Conservation (phyloP, 23 red algal species). For the Gracilaria gracilis region DNA sequence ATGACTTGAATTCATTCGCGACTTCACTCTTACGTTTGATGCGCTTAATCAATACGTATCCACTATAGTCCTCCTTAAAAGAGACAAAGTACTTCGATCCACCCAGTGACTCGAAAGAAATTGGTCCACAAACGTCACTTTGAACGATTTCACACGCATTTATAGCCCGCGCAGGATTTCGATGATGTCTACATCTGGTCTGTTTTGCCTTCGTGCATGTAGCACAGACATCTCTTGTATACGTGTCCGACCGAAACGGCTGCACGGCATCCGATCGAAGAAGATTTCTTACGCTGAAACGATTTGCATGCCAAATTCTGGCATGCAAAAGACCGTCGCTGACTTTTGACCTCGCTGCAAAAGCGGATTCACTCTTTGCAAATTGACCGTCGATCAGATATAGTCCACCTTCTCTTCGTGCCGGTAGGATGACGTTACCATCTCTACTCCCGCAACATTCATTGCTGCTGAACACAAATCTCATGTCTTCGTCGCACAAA, state of each 20-base stretch:
- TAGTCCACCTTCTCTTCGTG: not conserved
- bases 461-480: not conserved
- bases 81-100: conserved; percentile 12
- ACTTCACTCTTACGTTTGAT: not conserved
- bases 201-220: conserved; percentile 7
- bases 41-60: not conserved
- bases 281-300: not conserved
- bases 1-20: not conserved
- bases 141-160: conserved; percentile 2
- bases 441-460: not conserved
- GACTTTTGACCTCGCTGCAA: not conserved
- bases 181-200: not conserved
- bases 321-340: not conserved
- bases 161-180: not conserved
- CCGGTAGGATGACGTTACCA: not conserved
- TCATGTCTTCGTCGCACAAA: not conserved
- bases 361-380: not conserved
- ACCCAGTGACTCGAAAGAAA: conserved; percentile 1
- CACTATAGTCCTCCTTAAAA: not conserved
- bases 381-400: not conserved
- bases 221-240: not conserved
- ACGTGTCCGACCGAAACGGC: not conserved
- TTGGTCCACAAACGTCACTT: conserved; percentile 27
- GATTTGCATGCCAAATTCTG: conserved; percentile 1
- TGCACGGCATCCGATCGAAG: not conserved